Percentiles rank a stretch among this genome's conserved stretches.
These are phyloP conservation scores for Metschnikowia cubensis DNA, from an alignment of 805 yeast genomes.

Conservation along the genomic window DNA sequence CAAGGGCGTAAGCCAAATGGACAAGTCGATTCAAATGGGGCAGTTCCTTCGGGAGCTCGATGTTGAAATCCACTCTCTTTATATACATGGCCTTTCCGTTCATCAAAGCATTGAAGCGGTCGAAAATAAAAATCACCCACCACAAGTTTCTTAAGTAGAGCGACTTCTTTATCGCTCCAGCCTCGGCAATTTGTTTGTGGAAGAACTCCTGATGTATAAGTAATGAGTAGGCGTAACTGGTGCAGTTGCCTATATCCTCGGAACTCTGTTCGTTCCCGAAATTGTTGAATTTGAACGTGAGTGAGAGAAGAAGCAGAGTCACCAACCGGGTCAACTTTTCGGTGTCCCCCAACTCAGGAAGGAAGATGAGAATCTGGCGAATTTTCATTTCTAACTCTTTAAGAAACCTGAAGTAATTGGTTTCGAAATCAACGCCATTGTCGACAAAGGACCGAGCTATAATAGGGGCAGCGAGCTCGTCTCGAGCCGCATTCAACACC, in stretches of 20 bases:
- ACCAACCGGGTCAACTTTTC: constrained; percentile 19
- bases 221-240: constrained; percentile 18
- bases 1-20: constrained; percentile 14
- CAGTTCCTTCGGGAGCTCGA: constrained; percentile 10
- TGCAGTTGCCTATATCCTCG: constrained; percentile 19
- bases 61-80: constrained; percentile 16
- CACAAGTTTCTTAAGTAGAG: constrained; percentile 15
- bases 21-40: constrained; percentile 14
- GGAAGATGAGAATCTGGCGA: constrained; percentile 19
- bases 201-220: constrained; percentile 19
- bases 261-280: constrained; percentile 23
- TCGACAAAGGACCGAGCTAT: constrained; percentile 13
- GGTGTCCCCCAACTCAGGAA: constrained; percentile 23
- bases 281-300: constrained; percentile 19
- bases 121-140: constrained; percentile 21
- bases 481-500: constrained; percentile 39
- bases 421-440: constrained; percentile 3
- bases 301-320: constrained; percentile 19
- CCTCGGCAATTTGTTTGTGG: constrained; percentile 10
- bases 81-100: constrained; percentile 17
- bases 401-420: constrained; percentile 9
- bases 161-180: constrained; percentile 14
- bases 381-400: constrained; percentile 19
- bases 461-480: constrained; percentile 24
- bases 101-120: constrained; percentile 17